Evolutionary conservation across 140 eudicot species (phyloP), one percentile per base, ranked within the genome.

Genomic region (Cichorium intybus): DNA sequence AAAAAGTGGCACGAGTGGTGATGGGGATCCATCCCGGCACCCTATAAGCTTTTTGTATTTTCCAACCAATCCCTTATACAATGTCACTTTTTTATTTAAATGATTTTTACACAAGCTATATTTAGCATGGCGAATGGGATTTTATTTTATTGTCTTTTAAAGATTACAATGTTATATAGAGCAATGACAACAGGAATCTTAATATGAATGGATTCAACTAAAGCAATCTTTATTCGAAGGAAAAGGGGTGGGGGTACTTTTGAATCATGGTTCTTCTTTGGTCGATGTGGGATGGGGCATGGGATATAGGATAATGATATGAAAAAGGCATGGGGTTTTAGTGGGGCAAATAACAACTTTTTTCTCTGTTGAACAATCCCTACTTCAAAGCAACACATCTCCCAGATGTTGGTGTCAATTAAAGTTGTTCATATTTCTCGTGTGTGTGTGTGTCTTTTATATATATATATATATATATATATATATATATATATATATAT

Each of bases 321-420:
- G 56, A 62, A 62, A 71, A 68, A 51, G 64, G 77, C 71, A 52
- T 63, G 58, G 45, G 23, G 49, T 52, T 61, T 41, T 71, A 71
- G 76, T 72, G 71, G 77, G 71, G 70, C 71, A 39, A 26, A 18
- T 71, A 72, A 23, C 70, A 72, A 23, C 70, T 49, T 72, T 71
- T 60, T 37, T 71, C 55, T 18, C 46, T 60, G 16, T 50, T 23
- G 31, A 61, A 50, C 55, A 71, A 60, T 60, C 76, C 61, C 76
- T 71, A 61, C 56, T 50, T 50, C 70, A 61, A 60, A 71, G 76
- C 50, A 50, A 71, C 62, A 49, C 26, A 60, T 60, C 76, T 61
- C 76, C 70, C 69, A 61, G 55, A 71, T 69, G 53, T 57, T 57
- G 74, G 74, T 69, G 48, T 15, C 47, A 21, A 41, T 56, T 43